Evolutionary conservation across 2,329 filamentous ascomycete species (phyloP).

Genomic region (Curvularia lunata): DNA sequence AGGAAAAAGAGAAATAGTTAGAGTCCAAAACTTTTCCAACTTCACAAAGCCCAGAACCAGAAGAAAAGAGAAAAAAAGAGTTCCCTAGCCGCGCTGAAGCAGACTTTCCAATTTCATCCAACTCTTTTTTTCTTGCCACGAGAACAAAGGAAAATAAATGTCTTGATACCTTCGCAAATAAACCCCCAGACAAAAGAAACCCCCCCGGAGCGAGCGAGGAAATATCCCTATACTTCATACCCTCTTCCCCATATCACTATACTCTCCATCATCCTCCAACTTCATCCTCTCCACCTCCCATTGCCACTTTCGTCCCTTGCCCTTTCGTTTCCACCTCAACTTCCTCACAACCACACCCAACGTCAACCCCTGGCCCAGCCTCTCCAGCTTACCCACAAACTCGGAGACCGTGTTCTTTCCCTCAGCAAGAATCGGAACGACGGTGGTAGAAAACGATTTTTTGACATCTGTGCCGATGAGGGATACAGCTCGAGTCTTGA

Average conservation of each 20-base stretch:
- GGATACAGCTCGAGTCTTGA: neutral
- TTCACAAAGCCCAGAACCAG: neutral
- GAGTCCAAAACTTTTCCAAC: neutral
- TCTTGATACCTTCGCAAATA: no score
- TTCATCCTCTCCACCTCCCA: neutral
- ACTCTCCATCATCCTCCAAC: neutral
- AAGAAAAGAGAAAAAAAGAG: no score
- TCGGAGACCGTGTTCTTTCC: neutral
- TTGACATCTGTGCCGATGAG: slow-evolving; percentile 3
- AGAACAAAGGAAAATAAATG: no score
- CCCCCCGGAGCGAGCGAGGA: no score
- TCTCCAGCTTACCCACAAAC: slow-evolving; percentile 4
- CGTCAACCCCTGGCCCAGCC: neutral
- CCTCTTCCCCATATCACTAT: neutral
- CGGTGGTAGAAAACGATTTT: neutral
- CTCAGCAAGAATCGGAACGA: neutral
- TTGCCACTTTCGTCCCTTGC: neutral
- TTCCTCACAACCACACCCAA: neutral
- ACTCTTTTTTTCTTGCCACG: no score
- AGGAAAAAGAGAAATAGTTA: no score
- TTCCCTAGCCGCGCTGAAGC: neutral
- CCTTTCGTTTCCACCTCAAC: neutral
- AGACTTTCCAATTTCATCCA: neutral
- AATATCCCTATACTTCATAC: neutral
- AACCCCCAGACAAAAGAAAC: no score